Evolutionary conservation across 148 eudicot species (phyloP).

Genomic region (Vaccinium macrocarpon): DNA sequence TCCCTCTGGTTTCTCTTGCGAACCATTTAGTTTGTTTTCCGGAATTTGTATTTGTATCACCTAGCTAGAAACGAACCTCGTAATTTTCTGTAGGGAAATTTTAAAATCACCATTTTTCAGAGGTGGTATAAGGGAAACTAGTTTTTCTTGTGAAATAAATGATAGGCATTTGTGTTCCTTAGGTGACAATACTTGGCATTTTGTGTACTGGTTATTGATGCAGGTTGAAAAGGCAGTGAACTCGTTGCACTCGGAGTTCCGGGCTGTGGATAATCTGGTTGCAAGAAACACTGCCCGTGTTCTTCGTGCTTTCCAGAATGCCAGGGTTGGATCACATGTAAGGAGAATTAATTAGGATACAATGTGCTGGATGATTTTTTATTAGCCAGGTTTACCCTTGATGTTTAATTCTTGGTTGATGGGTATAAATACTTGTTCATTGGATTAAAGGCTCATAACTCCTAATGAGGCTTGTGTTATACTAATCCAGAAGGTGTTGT

Average conservation of each 20-base stretch:
- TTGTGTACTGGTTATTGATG: constrained; percentile 7
- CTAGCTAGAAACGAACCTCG: not conserved
- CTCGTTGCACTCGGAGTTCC: constrained; percentile 69
- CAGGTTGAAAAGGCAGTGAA: constrained; percentile 80
- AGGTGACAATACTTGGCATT: not conserved
- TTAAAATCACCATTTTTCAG: not conserved
- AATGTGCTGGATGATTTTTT: constrained; percentile 4
- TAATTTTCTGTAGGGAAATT: not conserved
- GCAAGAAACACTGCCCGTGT: constrained; percentile 79
- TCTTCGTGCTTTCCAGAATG: constrained; percentile 83
- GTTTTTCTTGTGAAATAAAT: not conserved
- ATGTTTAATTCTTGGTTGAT: constrained; percentile 2
- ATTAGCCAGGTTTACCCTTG: not conserved
- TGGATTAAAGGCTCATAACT: not conserved
- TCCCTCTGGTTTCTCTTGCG: not conserved
- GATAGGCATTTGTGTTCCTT: not conserved
- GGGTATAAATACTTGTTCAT: not conserved
- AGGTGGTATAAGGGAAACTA: not conserved
- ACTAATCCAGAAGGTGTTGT: not conserved
- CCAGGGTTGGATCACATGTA: constrained; percentile 89
- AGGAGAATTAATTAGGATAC: constrained; percentile 16
- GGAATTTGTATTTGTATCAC: not conserved
- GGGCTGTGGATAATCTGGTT: constrained; percentile 78
- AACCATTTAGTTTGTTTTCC: not conserved
- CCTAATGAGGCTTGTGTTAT: not conserved